Evolutionary conservation across 1,284 basidiomycete genomes (phyloP), one percentile per base, ranked within the genome.

Genomic region (Pseudozyma sp.): DNA sequence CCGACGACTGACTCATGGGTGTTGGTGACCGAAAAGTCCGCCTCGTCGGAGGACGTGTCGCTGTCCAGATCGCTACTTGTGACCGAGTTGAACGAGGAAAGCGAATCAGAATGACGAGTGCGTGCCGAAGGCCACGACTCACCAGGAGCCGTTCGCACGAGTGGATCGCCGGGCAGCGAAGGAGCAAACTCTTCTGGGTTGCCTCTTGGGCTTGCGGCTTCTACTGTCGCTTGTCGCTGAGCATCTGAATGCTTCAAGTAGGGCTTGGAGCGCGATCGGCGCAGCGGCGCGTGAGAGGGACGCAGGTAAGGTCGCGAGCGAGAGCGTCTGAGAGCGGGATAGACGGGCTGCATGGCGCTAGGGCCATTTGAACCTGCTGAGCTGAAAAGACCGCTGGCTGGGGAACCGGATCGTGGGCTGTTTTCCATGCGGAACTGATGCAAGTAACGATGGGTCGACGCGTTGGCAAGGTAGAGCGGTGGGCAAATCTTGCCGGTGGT

Each of bases 61-160:
- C 67, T 76, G 40, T 54, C 63, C 16, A 47, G 42, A 21, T 66
- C 64, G 49, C 59, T 69, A 47, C 53, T 67, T 9, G 60, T 48
- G 25, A 31, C 47, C 21, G 72, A 64, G 38, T 50, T 49, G 34
- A 60, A 59, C 5, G 68, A 66, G 36, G 68, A 64, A 2, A 66
- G 44, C 51, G 62, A 63, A 16, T 59, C 38, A 16, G 68, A 51
- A 21, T 21, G 63, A 21, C 59, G 56, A 16, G 60, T 21, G 14
- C 73, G 55, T 7, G 71, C 75, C 18, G 75, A 77, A 3, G 75
- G 71, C 75, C 71, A 77, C 8, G 54, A 58, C 31, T 70, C 75
- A 12, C 55, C 70, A 6, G 75, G 68, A 14, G 58, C 57, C 18
- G 36, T 59, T 14, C 55, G 62, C 1, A 50, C 40, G n/a, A 65